These are phyloP conservation scores for Termitomyces sp. DNA, from an alignment of 768 basidiomycete species.

Conservation along the genomic window DNA sequence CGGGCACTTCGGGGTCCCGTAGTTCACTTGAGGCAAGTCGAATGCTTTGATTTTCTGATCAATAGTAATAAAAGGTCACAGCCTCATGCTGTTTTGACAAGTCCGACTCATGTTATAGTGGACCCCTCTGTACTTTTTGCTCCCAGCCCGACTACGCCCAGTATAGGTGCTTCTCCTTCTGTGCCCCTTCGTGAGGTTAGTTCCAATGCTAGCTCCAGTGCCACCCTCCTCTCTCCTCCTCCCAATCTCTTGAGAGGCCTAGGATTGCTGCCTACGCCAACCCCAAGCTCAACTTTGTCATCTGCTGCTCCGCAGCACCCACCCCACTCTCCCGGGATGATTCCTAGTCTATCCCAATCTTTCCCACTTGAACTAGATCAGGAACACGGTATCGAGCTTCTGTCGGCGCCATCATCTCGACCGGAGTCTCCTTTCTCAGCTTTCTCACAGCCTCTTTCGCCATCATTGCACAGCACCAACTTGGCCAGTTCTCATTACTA, in stretches of 20 bases:
- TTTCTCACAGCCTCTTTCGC: conserved; percentile 14
- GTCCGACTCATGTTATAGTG: conserved; percentile 43
- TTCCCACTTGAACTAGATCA: conserved; percentile 38
- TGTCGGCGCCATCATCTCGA: conserved; percentile 39
- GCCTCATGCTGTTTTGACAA: conserved; percentile 30
- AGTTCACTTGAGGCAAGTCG: conserved; percentile 41
- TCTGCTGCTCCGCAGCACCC: conserved; percentile 5
- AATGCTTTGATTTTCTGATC: background rate
- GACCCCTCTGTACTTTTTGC: conserved; percentile 26
- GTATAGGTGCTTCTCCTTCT: conserved; percentile 15
- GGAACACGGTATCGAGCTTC: conserved; percentile 36
- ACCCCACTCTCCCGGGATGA: conserved; percentile 15
- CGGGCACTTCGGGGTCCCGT: conserved; percentile 11
- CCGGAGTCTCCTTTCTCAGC: conserved; percentile 34
- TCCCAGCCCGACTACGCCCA: conserved; percentile 19
- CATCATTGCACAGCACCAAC: conserved; percentile 4
- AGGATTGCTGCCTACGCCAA: conserved; percentile 10
- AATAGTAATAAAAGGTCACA: background rate
- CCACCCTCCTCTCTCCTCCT: conserved; percentile 14
- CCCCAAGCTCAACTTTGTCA: conserved; percentile 6
- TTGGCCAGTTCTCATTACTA: conserved; percentile 11
- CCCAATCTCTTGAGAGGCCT: conserved; percentile 6
- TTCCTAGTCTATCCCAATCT: conserved; percentile 37
- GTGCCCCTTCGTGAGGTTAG: conserved; percentile 10
- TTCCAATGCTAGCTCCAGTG: conserved; percentile 5